Percentiles rank a stretch among this genome's conserved stretches.
Conservation (phyloP, 805 yeast species). For the Kuraishia molischiana region DNA sequence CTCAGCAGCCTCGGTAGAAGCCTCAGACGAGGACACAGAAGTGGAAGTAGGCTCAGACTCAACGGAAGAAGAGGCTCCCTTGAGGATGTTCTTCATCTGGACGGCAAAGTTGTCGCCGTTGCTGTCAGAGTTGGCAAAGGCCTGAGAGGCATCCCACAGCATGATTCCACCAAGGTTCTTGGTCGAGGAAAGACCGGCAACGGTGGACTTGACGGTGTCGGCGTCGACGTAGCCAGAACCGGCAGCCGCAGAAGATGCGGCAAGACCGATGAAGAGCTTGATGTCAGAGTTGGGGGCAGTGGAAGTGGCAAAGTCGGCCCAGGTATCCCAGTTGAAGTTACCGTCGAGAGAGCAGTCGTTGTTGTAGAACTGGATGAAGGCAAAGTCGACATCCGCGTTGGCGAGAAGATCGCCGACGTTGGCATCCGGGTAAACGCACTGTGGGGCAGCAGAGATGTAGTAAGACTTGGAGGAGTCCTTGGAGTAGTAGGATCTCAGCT, state of each 20-base stretch:
- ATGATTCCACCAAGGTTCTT: constrained; percentile 60
- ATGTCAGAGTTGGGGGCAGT: constrained; percentile 59
- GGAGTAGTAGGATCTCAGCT: constrained; percentile 30
- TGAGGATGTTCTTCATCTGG: constrained; percentile 16
- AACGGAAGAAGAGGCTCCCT: constrained; percentile 6
- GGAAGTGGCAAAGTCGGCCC: constrained; percentile 54
- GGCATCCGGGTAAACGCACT: constrained; percentile 82
- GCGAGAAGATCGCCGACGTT: constrained; percentile 29
- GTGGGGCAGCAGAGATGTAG: constrained; percentile 86
- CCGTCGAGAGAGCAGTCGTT: constrained; percentile 54
- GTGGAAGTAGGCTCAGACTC: constrained; percentile 7
- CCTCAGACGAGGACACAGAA: constrained; percentile 4
- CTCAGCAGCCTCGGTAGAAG: constrained; percentile 7
- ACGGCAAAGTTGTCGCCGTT: constrained; percentile 27
- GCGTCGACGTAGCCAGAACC: constrained; percentile 45
- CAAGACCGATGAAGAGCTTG: constrained; percentile 66
- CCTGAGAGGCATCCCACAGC: constrained; percentile 78
- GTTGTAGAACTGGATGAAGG: constrained; percentile 85
- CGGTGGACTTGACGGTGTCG: constrained; percentile 23
- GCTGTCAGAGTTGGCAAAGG: constrained; percentile 34
- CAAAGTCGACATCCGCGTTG: constrained; percentile 62
- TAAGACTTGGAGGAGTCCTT: constrained; percentile 39
- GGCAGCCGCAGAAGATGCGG: constrained; percentile 45
- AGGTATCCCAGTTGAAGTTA: constrained; percentile 59
- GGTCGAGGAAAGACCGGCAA: constrained; percentile 16